Percentiles rank a stretch among this genome's conserved stretches.
These are phyloP conservation scores for Elsinoe batatas DNA, from an alignment of 2,329 filamentous ascomycete species.

Conservation along the genomic window DNA sequence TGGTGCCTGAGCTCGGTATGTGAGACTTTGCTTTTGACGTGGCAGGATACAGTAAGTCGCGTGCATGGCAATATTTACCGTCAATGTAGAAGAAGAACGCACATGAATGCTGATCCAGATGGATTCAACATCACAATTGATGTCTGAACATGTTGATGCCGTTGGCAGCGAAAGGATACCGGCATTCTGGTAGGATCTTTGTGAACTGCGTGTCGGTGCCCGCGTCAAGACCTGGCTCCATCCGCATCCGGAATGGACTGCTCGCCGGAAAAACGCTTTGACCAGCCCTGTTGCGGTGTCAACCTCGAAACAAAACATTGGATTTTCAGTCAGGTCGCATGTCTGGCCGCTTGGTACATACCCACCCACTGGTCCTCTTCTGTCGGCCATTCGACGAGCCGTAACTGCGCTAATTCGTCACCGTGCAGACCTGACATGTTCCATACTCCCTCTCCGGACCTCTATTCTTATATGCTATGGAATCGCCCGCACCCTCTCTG, in stretches of 20 bases:
- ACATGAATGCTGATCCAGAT: neutral
- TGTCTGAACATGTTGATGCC: neutral
- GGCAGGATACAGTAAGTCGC: neutral
- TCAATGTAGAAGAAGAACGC: neutral
- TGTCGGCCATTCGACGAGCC: constrained; percentile 11
- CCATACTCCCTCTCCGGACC: neutral
- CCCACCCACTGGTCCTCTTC: constrained; percentile 10
- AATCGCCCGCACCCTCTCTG: constrained; percentile 1
- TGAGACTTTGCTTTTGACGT: neutral
- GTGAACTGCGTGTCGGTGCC: no score
- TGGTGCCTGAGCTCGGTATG: neutral
- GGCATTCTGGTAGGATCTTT: no score
- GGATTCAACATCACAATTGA: neutral
- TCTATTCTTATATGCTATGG: constrained; percentile 12
- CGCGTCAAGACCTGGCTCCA: no score
- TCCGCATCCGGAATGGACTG: no score
- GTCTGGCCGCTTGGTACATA: constrained; percentile 8
- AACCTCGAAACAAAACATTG: neutral
- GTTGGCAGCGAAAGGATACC: neutral
- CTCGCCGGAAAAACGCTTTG: no score
- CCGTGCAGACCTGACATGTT: constrained; percentile 11
- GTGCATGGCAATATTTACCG: neutral
- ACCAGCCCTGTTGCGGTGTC: no score
- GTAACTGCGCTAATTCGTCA: constrained; percentile 6
- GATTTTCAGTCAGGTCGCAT: neutral